Conservation (phyloP, 1,284 basidiomycete species). For the Trametes polyzona region DNA sequence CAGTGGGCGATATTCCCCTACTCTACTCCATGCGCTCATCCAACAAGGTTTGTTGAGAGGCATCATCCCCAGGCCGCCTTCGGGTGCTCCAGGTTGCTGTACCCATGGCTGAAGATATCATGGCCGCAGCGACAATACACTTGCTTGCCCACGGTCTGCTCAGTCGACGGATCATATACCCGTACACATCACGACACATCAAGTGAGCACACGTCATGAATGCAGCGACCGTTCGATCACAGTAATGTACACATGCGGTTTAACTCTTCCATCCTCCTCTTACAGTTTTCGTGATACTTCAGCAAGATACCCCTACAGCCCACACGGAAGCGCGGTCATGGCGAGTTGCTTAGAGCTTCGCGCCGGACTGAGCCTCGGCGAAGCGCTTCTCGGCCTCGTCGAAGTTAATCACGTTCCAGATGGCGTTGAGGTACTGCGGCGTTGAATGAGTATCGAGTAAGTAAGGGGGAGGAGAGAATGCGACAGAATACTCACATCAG, state of each 20-base stretch:
- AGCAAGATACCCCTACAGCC: background rate
- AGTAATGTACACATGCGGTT: slow-evolving; percentile 23
- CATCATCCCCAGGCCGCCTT: no score
- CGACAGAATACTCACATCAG: slow-evolving; percentile 59
- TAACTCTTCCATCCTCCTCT: slow-evolving; percentile 13
- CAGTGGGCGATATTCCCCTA: no score
- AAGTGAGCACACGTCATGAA: background rate
- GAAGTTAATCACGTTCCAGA: slow-evolving; percentile 86
- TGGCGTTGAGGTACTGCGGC: slow-evolving; percentile 73
- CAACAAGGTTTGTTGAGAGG: no score
- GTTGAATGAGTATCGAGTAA: background rate
- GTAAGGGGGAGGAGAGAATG: background rate
- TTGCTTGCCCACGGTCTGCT: background rate
- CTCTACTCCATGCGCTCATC: no score
- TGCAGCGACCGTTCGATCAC: slow-evolving; percentile 14
- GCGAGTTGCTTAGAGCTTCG: slow-evolving; percentile 20
- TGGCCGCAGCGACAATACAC: no score
- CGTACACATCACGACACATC: background rate
- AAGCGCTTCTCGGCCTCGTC: slow-evolving; percentile 77
- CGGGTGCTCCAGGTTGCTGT: no score
- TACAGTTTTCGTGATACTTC: slow-evolving; percentile 12
- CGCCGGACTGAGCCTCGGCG: slow-evolving; percentile 45
- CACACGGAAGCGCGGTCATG: background rate
- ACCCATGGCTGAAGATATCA: no score
- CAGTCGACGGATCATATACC: no score